Base-by-base conservation (phyloP, 768 basidiomycete species). In the Rhizopogon rudus region DNA sequence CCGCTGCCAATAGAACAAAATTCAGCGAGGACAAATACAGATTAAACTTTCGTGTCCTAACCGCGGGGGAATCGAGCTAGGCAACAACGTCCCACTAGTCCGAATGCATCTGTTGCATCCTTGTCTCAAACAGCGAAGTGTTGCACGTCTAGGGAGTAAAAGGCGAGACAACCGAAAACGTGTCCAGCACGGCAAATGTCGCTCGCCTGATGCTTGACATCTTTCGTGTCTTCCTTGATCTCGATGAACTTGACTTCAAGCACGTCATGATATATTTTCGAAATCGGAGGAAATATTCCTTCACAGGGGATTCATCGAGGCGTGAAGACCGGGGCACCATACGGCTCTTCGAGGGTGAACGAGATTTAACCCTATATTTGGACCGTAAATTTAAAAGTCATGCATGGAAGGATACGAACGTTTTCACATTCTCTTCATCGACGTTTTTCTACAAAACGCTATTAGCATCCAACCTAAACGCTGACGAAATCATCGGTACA, bases 271-370 rank as follows among this genome's bases (percentile, higher is more conserved):
- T 94, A 95, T 64, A 94, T 91, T 13, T 81, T 74, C 45, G 94
- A 76, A 61, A 94, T 91, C 3, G 86, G 77, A 6, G 91, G 91
- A 95, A 93, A 68, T 93, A 91, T 67, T 93, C 87, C 70, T 93
- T 93, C 60, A 94, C 83, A 13, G 85, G 74, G 59, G 80, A n/a
- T n/a, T n/a, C n/a, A n/a, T n/a, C n/a, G n/a, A n/a, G n/a, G 80
- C 88, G 22, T 76, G 22, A 22, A 22, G 22, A 22, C 73, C 1
- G 91, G 90, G 22, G 94, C 86, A 29, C 92, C 92, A 52, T 86
- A 82, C 42, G 93, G 77, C 63, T 93, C 87, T 59, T 88, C 82
- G 29, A 71, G 71, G 0, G 86, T 88, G 63, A 91, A 90, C 4
- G 77, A 73, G 44, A 91, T 73, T 25, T 72, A 68, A 25, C 79